Conservation (phyloP, 306 rosid species). For the Psophocarpus tetragonolobus region DNA sequence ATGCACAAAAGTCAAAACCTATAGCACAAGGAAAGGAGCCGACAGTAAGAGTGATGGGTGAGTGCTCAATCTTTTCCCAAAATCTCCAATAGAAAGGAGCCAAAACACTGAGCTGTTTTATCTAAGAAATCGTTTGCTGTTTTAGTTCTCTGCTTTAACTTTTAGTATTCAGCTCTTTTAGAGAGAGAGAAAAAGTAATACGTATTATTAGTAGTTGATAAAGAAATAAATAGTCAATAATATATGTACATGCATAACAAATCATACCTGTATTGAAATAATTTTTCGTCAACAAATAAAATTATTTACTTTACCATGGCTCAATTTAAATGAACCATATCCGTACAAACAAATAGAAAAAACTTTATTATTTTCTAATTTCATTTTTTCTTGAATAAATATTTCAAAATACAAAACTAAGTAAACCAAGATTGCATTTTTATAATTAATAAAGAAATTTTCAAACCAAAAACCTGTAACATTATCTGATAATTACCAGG, state of each 20-base stretch:
- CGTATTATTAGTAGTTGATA: neutral
- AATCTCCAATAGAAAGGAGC: neutral
- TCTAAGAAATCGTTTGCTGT: neutral
- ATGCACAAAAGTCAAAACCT: neutral
- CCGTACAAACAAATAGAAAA: neutral
- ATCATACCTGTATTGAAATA: neutral
- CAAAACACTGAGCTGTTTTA: neutral
- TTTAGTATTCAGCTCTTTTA: neutral
- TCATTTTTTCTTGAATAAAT: too few relatives aligned
- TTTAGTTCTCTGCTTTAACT: too few relatives aligned
- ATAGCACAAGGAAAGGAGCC: neutral
- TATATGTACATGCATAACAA: neutral
- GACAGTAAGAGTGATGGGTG: neutral
- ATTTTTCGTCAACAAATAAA: too few relatives aligned
- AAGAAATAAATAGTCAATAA: neutral
- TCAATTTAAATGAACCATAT: neutral
- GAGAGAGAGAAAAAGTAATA: neutral
- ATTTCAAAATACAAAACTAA: too few relatives aligned
- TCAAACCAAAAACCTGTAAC: neutral
- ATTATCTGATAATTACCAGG: neutral
- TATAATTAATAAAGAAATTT: neutral
- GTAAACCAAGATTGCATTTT: neutral
- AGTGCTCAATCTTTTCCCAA: constrained; percentile 13
- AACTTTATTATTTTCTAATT: neutral
- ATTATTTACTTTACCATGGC: too few relatives aligned